Conservation (phyloP, 306 rosid genomes). For the Lupinus albus region DNA sequence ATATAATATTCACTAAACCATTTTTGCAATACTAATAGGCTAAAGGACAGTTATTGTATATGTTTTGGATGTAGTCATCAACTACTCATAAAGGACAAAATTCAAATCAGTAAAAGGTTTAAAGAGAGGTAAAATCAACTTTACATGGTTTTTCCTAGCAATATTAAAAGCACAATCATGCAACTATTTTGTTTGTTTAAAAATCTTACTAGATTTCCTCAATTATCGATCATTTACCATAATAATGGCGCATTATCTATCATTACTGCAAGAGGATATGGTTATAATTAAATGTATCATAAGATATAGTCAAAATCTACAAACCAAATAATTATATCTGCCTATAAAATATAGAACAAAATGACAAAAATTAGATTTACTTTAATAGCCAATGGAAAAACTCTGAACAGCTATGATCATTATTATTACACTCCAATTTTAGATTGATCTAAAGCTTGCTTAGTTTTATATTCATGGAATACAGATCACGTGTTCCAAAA, state of each 20-base stretch:
- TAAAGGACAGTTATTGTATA: background rate
- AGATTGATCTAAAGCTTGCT: constrained; percentile 10
- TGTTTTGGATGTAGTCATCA: constrained; percentile 30
- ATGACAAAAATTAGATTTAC: background rate
- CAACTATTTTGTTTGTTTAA: constrained; percentile 29
- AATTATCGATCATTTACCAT: constrained; percentile 21
- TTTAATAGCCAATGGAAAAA: constrained; percentile 10
- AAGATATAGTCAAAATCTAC: constrained; percentile 37
- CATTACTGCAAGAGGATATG: constrained; percentile 27
- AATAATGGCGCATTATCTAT: constrained; percentile 26
- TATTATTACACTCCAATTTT: background rate
- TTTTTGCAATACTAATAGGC: constrained; percentile 32
- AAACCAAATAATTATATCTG: constrained; percentile 28
- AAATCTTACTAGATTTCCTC: constrained; percentile 29
- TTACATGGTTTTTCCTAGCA: constrained; percentile 31
- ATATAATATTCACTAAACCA: constrained; percentile 4
- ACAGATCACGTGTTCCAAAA: too few species aligned
- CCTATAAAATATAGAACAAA: constrained; percentile 30
- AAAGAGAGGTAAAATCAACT: constrained; percentile 34
- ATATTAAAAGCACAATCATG: constrained; percentile 41
- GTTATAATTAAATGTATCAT: constrained; percentile 29
- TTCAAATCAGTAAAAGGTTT: constrained; percentile 38
- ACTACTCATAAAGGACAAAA: constrained; percentile 42
- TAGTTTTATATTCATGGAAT: too few species aligned
- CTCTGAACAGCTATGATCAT: background rate